Evolutionary conservation across 2,329 filamentous ascomycete genomes (phyloP).

Genomic region (Byssothecium circinans): DNA sequence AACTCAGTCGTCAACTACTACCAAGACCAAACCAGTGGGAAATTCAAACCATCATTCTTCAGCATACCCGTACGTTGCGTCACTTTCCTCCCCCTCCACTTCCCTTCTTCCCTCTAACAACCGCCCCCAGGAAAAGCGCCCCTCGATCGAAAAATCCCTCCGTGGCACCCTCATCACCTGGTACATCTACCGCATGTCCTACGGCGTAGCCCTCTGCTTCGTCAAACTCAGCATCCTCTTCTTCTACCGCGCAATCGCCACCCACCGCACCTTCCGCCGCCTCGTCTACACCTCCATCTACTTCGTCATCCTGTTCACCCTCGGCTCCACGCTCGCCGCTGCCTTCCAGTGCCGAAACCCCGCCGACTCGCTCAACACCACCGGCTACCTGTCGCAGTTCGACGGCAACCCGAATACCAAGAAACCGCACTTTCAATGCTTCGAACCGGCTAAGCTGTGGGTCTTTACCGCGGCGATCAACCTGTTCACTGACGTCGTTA

Average conservation of each 20-base stretch:
- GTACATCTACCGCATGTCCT: slow-evolving; percentile 39
- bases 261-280: slow-evolving; percentile 34
- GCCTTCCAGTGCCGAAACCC: slow-evolving; percentile 39
- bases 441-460: slow-evolving; percentile 35
- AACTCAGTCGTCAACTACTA: slow-evolving; percentile 41
- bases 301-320: slow-evolving; percentile 35
- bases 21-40: slow-evolving; percentile 34
- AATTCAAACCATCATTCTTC: slow-evolving; percentile 27
- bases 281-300: slow-evolving; percentile 31
- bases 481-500: slow-evolving; percentile 47
- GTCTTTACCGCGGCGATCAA: slow-evolving; percentile 45
- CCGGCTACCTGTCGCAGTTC: slow-evolving; percentile 35
- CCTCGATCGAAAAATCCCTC: slow-evolving; percentile 23
- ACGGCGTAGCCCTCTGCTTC: slow-evolving; percentile 34
- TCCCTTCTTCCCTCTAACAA: slow-evolving; percentile 10
- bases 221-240: slow-evolving; percentile 37
- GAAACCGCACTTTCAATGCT: slow-evolving; percentile 28
- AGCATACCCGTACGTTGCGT: slow-evolving; percentile 29
- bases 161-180: slow-evolving; percentile 36
- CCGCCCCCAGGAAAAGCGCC: slow-evolving; percentile 29
- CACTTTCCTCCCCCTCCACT: not conserved
- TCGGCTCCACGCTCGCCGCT: slow-evolving; percentile 30
- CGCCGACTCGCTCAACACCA: slow-evolving; percentile 29
- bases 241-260: slow-evolving; percentile 42
- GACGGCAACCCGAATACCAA: slow-evolving; percentile 23